Evolutionary conservation across 768 basidiomycete genomes (phyloP), one percentile per base, ranked within the genome.

Genomic region (Mycena vitilis): DNA sequence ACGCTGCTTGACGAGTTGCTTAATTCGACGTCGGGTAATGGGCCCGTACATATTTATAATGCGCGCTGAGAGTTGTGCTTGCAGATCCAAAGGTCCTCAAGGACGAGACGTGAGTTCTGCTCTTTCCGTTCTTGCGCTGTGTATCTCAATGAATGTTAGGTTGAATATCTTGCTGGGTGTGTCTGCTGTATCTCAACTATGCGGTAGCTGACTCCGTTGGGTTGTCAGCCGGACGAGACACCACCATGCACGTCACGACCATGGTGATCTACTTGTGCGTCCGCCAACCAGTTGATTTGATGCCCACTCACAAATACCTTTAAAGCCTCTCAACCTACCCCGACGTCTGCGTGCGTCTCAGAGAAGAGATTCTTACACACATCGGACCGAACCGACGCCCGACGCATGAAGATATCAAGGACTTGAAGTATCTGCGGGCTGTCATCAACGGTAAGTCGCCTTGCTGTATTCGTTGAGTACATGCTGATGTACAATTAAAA

Each of bases 391-490:
- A 73, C 1, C 73, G 80, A 8, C 65, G 80, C 4, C 88, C 89
- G 1, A 84, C 86, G 0, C 86, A 85, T 69, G 87, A 88, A 36
- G 83, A 87, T 44, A 80, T 89, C 68, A 80, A 84, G 42, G 79
- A 82, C 18, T 86, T 89, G 88, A 88, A 87, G 63, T 90, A 85
- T 68, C 75, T 89, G 63, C 76, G 87, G 22, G 88, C 88, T 4
- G 84, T 89, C 49, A 82, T 89, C 55, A 89, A 90, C 71, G 87
- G 85, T 86, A 20, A 82, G 0, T 73, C 18, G 13, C 48, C 61
- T 45, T 88, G 23, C 42, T 34, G 16, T 30, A 16, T 9, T 20
- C 9, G 16, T 53, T 0, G 37, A n/a, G 20, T 30, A 4, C 0
- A 10, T 38, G 23, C 55, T 62, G 47, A 54, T 8, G 40, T 56